Evolutionary conservation across 2,329 filamentous ascomycete genomes (phyloP).

Genomic region (Penicillium vulpinum): DNA sequence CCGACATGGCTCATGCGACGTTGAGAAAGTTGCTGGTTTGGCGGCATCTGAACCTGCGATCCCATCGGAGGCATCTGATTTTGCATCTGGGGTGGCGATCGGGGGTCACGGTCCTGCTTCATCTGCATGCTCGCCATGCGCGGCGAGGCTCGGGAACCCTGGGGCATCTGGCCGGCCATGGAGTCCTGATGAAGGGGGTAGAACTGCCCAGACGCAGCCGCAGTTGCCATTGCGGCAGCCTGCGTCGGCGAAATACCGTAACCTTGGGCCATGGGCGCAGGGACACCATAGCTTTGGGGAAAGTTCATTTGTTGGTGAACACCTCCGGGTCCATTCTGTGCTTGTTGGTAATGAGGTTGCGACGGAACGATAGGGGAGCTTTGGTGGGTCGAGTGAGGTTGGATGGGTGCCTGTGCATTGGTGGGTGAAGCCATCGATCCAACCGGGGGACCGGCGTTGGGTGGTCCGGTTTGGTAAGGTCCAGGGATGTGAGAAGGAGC

Average conservation of each 20-base stretch:
- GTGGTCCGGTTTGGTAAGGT: conserved; percentile 64
- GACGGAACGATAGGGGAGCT: conserved; percentile 78
- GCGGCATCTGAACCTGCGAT: conserved; percentile 50
- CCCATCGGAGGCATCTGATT: conserved; percentile 55
- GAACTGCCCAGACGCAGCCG: conserved; percentile 83
- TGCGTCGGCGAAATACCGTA: conserved; percentile 82
- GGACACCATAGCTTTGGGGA: conserved; percentile 72
- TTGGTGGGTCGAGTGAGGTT: conserved; percentile 62
- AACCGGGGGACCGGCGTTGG: conserved; percentile 46
- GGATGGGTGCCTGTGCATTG: conserved; percentile 66
- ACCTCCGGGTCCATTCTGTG: conserved; percentile 60
- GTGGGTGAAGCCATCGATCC: conserved; percentile 70
- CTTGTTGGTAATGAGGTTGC: conserved; percentile 68
- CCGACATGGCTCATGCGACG: conserved; percentile 74
- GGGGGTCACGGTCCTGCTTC: conserved; percentile 73
- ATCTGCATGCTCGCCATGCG: conserved; percentile 68
- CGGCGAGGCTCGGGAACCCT: conserved; percentile 66
- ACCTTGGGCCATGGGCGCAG: conserved; percentile 67
- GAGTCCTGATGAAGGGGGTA: conserved; percentile 72
- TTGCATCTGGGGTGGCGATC: conserved; percentile 73
- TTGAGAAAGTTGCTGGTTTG: conserved; percentile 60
- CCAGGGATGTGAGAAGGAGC: conserved; percentile 57
- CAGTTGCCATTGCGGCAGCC: conserved; percentile 90
- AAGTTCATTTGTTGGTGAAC: conserved; percentile 76
- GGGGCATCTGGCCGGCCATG: conserved; percentile 60